Conservation (phyloP, 805 yeast genomes). For the Monosporozyma servazzii region DNA sequence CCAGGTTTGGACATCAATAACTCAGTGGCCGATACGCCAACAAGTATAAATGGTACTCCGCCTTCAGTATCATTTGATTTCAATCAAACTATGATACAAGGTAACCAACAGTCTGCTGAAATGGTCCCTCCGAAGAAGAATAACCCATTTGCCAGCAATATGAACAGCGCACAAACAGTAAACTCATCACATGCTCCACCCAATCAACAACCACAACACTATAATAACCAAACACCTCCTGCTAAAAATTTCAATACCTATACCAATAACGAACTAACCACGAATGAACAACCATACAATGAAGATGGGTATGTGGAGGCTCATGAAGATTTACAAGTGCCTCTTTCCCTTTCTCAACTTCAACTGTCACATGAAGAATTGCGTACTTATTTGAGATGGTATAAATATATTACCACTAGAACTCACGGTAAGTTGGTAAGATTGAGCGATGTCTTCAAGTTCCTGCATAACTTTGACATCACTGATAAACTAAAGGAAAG, state of each 20-base stretch:
- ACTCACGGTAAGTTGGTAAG: constrained; percentile 59
- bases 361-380: constrained; percentile 72
- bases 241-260: neutral
- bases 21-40: constrained; percentile 14
- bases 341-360: constrained; percentile 53
- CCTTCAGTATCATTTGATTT: constrained; percentile 47
- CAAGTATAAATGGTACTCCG: constrained; percentile 20
- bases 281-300: neutral
- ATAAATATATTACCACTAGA: constrained; percentile 69
- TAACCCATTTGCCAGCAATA: neutral
- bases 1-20: constrained; percentile 29
- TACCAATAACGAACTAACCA: neutral
- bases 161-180: neutral
- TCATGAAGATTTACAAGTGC: constrained; percentile 38
- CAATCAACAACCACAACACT: neutral
- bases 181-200: neutral
- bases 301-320: constrained; percentile 16
- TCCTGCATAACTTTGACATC: constrained; percentile 68
- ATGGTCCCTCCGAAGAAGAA: neutral
- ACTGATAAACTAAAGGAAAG: constrained; percentile 40
- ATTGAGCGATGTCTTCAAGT: constrained; percentile 68
- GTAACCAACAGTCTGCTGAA: neutral
- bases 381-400: constrained; percentile 87
- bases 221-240: neutral
- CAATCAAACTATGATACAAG: constrained; percentile 4